Conservation (phyloP, 441 rosid species). For the Dalechampia spathulata region DNA sequence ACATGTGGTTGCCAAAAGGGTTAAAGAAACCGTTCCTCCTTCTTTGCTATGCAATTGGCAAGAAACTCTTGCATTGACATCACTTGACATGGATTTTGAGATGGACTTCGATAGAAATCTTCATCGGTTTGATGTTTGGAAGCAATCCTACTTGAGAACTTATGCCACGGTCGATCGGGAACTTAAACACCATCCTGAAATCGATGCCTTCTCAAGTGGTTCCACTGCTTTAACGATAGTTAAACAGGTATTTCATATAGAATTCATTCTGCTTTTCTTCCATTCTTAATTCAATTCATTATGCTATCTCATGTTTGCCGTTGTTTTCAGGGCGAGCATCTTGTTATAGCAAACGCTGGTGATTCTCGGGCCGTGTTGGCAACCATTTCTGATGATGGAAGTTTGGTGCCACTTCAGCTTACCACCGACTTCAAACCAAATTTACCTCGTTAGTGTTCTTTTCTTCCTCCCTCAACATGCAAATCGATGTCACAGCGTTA, state of each 20-base stretch:
- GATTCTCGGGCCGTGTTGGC: constrained; percentile 88
- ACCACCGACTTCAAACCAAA: constrained; percentile 78
- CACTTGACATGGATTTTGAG: constrained; percentile 28
- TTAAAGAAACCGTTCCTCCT: constrained; percentile 47
- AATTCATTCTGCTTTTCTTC: no score
- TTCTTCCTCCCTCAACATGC: neutral
- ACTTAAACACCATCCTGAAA: constrained; percentile 49
- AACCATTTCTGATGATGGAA: constrained; percentile 47
- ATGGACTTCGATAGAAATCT: constrained; percentile 18
- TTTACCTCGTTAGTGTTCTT: constrained; percentile 45
- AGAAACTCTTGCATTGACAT: constrained; percentile 38
- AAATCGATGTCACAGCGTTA: neutral
- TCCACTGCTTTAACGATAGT: constrained; percentile 67
- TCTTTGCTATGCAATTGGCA: constrained; percentile 81
- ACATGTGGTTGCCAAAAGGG: constrained; percentile 60
- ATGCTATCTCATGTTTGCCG: neutral
- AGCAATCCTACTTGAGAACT: constrained; percentile 58
- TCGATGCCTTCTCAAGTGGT: constrained; percentile 69
- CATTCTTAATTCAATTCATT: no score
- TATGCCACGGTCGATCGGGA: constrained; percentile 60
- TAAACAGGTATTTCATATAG: constrained; percentile 78
- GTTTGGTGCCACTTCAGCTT: constrained; percentile 64
- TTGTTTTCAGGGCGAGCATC: constrained; percentile 41
- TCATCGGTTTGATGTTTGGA: constrained; percentile 59
- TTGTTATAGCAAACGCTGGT: constrained; percentile 71